Conservation (phyloP, 805 yeast genomes). For the Yamadazyma endophytica region DNA sequence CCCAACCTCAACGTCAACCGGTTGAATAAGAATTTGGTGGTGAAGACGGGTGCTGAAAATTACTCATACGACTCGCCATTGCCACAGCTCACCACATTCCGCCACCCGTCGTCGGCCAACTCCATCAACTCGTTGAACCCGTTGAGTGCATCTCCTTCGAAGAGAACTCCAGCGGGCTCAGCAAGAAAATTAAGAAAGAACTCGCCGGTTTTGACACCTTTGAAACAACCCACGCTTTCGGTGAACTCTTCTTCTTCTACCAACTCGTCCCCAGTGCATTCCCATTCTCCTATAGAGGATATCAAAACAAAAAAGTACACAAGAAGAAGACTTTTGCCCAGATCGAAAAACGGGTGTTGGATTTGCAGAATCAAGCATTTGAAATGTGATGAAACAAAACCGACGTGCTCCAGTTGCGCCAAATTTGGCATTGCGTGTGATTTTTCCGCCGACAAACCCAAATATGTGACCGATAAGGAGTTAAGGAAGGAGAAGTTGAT, state of each 20-base stretch:
- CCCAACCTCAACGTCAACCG: too few relatives aligned
- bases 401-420: conserved; percentile 32
- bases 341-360: conserved; percentile 44
- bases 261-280: background rate
- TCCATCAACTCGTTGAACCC: background rate
- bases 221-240: conserved; percentile 23
- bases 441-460: conserved; percentile 35
- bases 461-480: conserved; percentile 31
- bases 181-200: too few relatives aligned
- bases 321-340: conserved; percentile 34
- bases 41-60: too few relatives aligned
- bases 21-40: too few relatives aligned
- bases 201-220: conserved; percentile 5
- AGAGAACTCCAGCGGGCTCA: conserved; percentile 1
- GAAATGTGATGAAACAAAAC: conserved; percentile 40
- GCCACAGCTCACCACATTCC: too few relatives aligned
- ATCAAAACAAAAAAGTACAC: conserved; percentile 26
- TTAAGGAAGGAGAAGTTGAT: conserved; percentile 31
- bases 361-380: conserved; percentile 43
- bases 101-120: too few relatives aligned
- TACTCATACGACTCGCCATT: too few relatives aligned
- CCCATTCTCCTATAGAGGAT: conserved; percentile 5
- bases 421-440: conserved; percentile 41
- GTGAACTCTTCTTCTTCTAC: conserved; percentile 9
- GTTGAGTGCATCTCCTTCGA: background rate